Evolutionary conservation across 305 asterid genomes (phyloP).

Genomic region (Stenogyne calaminthoides): DNA sequence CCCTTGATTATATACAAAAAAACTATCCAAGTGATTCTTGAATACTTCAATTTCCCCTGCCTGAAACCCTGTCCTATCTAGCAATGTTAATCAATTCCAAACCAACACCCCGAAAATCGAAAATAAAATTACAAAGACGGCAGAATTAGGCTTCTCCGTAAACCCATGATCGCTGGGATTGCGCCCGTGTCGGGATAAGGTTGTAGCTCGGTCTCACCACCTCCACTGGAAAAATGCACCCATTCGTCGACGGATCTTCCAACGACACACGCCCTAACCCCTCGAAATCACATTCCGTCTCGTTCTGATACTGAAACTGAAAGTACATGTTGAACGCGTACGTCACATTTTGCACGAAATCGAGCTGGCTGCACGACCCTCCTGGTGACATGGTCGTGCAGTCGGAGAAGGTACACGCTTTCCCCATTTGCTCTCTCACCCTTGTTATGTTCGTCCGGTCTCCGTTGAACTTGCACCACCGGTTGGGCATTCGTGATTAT

Average conservation of each 20-base stretch:
- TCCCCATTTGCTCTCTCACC: neutral
- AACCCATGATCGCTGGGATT: too few species aligned
- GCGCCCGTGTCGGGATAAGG: too few species aligned
- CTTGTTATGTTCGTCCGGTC: neutral
- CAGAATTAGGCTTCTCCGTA: too few species aligned
- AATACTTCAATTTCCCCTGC: too few species aligned
- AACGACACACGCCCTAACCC: constrained; percentile 32
- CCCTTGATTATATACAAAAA: too few species aligned
- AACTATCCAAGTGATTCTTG: too few species aligned
- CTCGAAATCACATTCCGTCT: constrained; percentile 27
- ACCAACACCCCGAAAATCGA: too few species aligned
- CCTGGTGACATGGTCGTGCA: constrained; percentile 43
- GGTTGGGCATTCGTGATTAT: constrained; percentile 46
- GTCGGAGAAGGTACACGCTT: constrained; percentile 37
- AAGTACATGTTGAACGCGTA: constrained; percentile 47
- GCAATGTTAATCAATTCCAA: too few species aligned
- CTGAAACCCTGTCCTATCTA: too few species aligned
- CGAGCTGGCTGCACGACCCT: constrained; percentile 45
- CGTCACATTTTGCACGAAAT: constrained; percentile 25
- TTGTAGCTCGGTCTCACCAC: constrained; percentile 27
- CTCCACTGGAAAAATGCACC: constrained; percentile 49
- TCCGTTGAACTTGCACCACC: constrained; percentile 52
- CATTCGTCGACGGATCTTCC: constrained; percentile 36
- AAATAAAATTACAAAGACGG: too few species aligned
- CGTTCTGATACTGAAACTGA: constrained; percentile 34